Percentiles rank a stretch among this genome's conserved stretches.
Conservation (phyloP, 306 rosid genomes). For the Lathyrus sativus region DNA sequence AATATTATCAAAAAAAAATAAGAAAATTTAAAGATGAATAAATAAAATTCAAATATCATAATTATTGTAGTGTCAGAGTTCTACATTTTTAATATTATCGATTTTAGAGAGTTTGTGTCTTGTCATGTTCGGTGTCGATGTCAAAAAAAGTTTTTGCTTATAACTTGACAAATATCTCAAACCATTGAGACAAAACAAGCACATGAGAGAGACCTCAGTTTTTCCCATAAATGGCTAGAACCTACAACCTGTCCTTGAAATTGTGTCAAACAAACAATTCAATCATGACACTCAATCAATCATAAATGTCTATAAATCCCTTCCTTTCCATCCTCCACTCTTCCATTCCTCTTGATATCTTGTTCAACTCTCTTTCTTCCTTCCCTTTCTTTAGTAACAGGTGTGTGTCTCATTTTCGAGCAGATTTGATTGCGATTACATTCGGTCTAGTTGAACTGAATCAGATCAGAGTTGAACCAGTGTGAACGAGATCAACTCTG, state of each 20-base stretch:
- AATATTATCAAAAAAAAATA: too few species aligned
- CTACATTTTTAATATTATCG: too few species aligned
- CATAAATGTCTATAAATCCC: conserved; percentile 33
- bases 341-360: conserved; percentile 36
- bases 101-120: too few species aligned
- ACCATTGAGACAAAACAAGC: conserved; percentile 1
- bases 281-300: conserved; percentile 9
- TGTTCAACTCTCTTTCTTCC: conserved; percentile 18
- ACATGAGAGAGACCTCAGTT: conserved; percentile 22
- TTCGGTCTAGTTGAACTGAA: background rate
- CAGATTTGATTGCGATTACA: background rate
- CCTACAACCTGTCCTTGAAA: conserved; percentile 17
- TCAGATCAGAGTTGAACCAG: background rate
- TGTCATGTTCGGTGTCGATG: too few species aligned
- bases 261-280: conserved; percentile 31
- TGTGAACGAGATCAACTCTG: background rate
- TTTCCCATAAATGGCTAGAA: conserved; percentile 16
- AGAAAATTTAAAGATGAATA: too few species aligned
- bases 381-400: conserved; percentile 23
- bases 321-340: background rate
- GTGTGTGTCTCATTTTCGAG: conserved; percentile 31
- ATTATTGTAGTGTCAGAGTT: too few species aligned
- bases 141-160: too few species aligned
- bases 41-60: too few species aligned
- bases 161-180: background rate